Base-by-base conservation (phyloP, 257 asterid species). In the Solanum chaucha region DNA sequence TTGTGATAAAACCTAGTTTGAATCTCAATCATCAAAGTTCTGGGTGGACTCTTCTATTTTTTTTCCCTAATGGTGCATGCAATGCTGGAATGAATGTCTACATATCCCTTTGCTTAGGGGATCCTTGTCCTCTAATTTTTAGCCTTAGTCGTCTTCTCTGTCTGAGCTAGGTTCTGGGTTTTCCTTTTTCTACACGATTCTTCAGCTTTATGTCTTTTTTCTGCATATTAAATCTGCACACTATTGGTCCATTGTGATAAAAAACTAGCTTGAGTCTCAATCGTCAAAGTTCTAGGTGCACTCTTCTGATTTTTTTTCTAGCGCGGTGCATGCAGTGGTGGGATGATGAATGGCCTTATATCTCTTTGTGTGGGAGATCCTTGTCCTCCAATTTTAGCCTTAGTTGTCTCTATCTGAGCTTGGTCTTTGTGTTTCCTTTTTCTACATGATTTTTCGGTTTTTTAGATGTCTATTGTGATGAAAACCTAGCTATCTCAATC, bases 51-150 rank as follows among this genome's bases (percentile, higher is more conserved):
- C 72, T 75, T 89, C 93, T 94, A 28, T 13, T 13, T 28, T 17
- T 65, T 30, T 68, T 15, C 78, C 78, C 44, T 34, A 19, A 32
- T 10, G 24, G 78, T 32, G 24, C 78, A 71, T 71, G 78, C 78
- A 71, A 26, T 71, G 44, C 14, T 71, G 44, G 90, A 92, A 34
- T 71, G 99, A 94, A 95, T 12, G 99, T 98, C 61, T 95, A 94
- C 90, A 89, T 95, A 68, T 94, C 96, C 84, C 98, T 95, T 48
- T 97, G 98, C 46, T 80, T 89, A 51, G 99, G 99, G 72, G 98
- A 97, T 90, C 96, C 98, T 55, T 97, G 98, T 90, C 98, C 99
- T 88, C 94, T 97, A 51, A 92, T 94, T 89, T 97, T 95, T 89
- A 92, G 95, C 77, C 77, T 32, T 70, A 32, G 41, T 22, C 28